Conservation (phyloP, 495 filamentous ascomycete species). For the Umbilicaria muhlenbergii region DNA sequence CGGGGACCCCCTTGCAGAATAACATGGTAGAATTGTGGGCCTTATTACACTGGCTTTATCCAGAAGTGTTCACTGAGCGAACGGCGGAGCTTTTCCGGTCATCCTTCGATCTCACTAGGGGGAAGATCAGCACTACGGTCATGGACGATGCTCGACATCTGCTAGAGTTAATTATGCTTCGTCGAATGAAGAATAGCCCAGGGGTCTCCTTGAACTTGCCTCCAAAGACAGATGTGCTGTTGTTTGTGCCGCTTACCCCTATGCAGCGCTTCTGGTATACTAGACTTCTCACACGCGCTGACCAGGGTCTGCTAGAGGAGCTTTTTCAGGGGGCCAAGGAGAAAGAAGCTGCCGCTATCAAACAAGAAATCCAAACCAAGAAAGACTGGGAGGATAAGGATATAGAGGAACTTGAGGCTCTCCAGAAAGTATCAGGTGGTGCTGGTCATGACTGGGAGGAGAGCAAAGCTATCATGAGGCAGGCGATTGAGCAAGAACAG, state of each 20-base stretch:
- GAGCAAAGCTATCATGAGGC: constrained; percentile 27
- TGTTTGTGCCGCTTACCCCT: constrained; percentile 45
- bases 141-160: constrained; percentile 37
- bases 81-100: constrained; percentile 36
- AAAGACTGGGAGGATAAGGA: constrained; percentile 12
- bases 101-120: constrained; percentile 41
- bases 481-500: constrained; percentile 27
- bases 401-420: constrained; percentile 10
- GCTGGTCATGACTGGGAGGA: constrained; percentile 27
- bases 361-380: constrained; percentile 13
- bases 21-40: constrained; percentile 48
- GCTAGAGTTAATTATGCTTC: constrained; percentile 45
- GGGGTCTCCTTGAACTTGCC: constrained; percentile 43
- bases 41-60: constrained; percentile 46
- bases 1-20: constrained; percentile 51
- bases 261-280: constrained; percentile 49
- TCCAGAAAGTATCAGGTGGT: constrained; percentile 7
- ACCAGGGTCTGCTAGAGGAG: constrained; percentile 35
- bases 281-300: constrained; percentile 39
- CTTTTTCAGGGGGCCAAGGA: constrained; percentile 30
- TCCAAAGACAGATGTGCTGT: constrained; percentile 39
- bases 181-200: constrained; percentile 44
- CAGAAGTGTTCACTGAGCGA: constrained; percentile 40
- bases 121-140: constrained; percentile 35
- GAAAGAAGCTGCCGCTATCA: constrained; percentile 28